Evolutionary conservation across 1,284 basidiomycete genomes (phyloP).

Genomic region (Irpex sp.): DNA sequence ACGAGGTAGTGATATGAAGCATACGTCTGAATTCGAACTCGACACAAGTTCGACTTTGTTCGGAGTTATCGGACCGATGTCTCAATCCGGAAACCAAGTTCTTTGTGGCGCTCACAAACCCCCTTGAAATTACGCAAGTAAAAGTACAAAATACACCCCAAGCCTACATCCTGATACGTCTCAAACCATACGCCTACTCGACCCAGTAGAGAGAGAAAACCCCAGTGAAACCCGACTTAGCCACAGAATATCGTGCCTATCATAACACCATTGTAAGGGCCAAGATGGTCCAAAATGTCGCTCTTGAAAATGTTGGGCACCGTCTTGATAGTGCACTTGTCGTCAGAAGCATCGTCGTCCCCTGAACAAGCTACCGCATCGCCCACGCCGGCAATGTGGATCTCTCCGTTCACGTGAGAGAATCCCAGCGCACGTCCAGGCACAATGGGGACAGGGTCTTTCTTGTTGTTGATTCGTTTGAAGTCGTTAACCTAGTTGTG

Average conservation of each 20-base stretch:
- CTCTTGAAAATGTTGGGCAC: constrained; percentile 21
- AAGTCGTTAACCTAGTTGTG: constrained; percentile 35
- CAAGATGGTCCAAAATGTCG: constrained; percentile 20
- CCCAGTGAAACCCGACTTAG: not conserved
- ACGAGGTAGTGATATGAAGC: not conserved
- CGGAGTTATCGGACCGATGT: not conserved
- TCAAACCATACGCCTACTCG: too few relatives aligned
- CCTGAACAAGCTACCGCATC: constrained; percentile 15
- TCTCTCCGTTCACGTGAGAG: constrained; percentile 25
- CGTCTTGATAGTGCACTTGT: constrained; percentile 18
- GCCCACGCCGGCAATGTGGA: constrained; percentile 21
- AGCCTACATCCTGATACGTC: too few relatives aligned
- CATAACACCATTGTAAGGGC: constrained; percentile 21
- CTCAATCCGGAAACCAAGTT: not conserved
- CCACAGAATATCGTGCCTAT: constrained; percentile 21
- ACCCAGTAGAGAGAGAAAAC: too few relatives aligned
- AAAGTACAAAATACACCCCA: not conserved
- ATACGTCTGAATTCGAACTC: not conserved
- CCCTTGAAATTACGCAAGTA: not conserved
- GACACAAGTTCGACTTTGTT: not conserved
- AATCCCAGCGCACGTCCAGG: constrained; percentile 28
- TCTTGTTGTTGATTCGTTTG: constrained; percentile 32
- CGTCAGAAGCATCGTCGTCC: constrained; percentile 20
- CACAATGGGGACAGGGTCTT: constrained; percentile 28
- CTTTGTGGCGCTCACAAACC: not conserved